phyloP scores from a whole-genome alignment of 495 filamentous ascomycete genomes.

The Aspergillus funiculosus region DNA sequence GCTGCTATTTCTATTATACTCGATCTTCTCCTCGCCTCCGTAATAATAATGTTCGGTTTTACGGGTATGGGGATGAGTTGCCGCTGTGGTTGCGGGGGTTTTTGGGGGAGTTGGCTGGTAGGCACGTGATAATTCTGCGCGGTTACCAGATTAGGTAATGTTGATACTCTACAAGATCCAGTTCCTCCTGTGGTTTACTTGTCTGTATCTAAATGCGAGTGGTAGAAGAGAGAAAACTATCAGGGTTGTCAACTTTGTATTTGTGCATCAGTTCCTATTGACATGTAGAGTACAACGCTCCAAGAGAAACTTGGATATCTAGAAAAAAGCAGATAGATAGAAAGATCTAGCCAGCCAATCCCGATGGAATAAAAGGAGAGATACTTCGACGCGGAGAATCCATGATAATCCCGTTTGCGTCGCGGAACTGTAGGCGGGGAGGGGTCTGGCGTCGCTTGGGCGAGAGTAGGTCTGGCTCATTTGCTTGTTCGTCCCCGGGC shows the following conservation, averaged over 20 bases:
- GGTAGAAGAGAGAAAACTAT: not conserved
- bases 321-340: too few species aligned
- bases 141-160: constrained; percentile 6
- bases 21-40: too few species aligned
- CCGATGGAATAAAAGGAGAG: constrained; percentile 4
- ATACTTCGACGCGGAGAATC: constrained; percentile 11
- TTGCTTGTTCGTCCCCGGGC: too few species aligned
- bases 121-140: not conserved
- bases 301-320: not conserved
- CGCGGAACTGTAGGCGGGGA: constrained; percentile 5
- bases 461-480: constrained; percentile 13
- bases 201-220: not conserved
- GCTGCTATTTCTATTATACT: not conserved
- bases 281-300: not conserved
- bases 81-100: too few species aligned
- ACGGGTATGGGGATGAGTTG: too few species aligned
- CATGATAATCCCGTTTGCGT: constrained; percentile 23
- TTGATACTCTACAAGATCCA: not conserved
- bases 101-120: not conserved
- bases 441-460: constrained; percentile 16
- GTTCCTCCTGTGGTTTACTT: not conserved
- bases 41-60: too few species aligned
- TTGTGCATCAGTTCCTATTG: too few species aligned
- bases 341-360: not conserved
- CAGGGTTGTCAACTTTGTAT: too few species aligned